Percentiles rank a stretch among this genome's conserved stretches.
Evolutionary conservation across 495 filamentous ascomycete genomes (phyloP).

Genomic region (Neurospora sp.): DNA sequence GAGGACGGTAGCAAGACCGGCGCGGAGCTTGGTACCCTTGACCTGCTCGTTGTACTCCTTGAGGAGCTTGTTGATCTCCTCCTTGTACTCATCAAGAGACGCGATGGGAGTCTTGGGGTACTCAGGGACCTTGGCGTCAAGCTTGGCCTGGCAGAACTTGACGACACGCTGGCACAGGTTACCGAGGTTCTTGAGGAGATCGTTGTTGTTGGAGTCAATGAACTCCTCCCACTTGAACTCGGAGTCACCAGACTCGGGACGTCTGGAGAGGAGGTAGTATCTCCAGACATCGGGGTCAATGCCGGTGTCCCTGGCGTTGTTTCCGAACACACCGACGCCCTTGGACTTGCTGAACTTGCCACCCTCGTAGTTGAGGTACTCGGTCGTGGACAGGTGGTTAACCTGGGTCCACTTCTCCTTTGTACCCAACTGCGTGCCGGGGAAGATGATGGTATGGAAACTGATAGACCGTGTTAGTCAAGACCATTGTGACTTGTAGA

Average conservation of each 20-base stretch:
- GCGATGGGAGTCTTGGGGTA: conserved; percentile 32
- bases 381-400: conserved; percentile 79
- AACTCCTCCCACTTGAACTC: conserved; percentile 85
- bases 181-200: conserved; percentile 80
- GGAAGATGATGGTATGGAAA: conserved; percentile 89
- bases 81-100: conserved; percentile 37
- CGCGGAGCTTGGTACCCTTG: conserved; percentile 64
- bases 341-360: conserved; percentile 95
- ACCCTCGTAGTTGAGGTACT: conserved; percentile 93
- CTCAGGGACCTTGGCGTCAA: conserved; percentile 60
- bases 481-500: not conserved
- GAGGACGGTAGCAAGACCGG: conserved; percentile 55
- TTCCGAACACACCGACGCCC: conserved; percentile 83
- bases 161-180: conserved; percentile 91
- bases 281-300: conserved; percentile 81
- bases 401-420: conserved; percentile 83
- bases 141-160: conserved; percentile 77
- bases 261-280: conserved; percentile 81
- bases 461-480: conserved; percentile 3
- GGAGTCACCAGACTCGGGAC: conserved; percentile 81
- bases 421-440: conserved; percentile 76
- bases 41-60: conserved; percentile 62
- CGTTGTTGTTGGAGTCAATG: conserved; percentile 78
- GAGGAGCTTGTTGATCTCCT: conserved; percentile 49
- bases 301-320: conserved; percentile 81